phyloP scores from a whole-genome alignment of 2,329 filamentous ascomycete species.

The Colletotrichum trifolii region DNA sequence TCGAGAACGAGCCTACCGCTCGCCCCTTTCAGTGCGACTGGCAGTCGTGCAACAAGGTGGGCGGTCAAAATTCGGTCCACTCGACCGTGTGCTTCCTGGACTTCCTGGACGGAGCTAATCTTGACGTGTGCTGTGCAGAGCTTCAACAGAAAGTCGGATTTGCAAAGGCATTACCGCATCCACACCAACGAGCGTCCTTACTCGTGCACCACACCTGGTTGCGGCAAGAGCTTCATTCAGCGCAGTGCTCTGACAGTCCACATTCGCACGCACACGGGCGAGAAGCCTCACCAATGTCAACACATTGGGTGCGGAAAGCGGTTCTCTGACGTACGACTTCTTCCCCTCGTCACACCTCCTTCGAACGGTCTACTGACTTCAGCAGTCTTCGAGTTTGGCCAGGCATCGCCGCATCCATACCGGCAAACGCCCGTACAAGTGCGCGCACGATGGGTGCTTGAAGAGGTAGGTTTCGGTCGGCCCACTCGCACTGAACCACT shows the following conservation, averaged over 20 bases:
- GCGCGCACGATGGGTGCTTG: conserved; percentile 68
- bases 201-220: conserved; percentile 68
- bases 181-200: conserved; percentile 79
- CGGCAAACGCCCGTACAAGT: conserved; percentile 74
- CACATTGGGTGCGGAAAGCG: conserved; percentile 74
- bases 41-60: conserved; percentile 70
- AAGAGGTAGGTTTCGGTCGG: conserved; percentile 61
- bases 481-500: too few relatives aligned
- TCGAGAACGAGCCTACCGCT: conserved; percentile 71
- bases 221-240: conserved; percentile 78
- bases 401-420: conserved; percentile 74
- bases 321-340: conserved; percentile 71
- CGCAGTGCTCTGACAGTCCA: conserved; percentile 77
- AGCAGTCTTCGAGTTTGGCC: conserved; percentile 72
- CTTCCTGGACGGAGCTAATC: conserved; percentile 32
- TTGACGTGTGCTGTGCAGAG: conserved; percentile 57
- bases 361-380: conserved; percentile 45
- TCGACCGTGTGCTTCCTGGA: background rate
- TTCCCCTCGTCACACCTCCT: background rate
- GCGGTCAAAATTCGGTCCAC: conserved; percentile 37
- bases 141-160: conserved; percentile 78
- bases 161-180: conserved; percentile 77
- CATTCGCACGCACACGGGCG: conserved; percentile 76
- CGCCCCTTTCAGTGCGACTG: conserved; percentile 74
- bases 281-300: conserved; percentile 77